Evolutionary conservation across 352 stramenopile species (phyloP), one percentile per base, ranked within the genome.

Genomic region (Phytophthora hibernalis): DNA sequence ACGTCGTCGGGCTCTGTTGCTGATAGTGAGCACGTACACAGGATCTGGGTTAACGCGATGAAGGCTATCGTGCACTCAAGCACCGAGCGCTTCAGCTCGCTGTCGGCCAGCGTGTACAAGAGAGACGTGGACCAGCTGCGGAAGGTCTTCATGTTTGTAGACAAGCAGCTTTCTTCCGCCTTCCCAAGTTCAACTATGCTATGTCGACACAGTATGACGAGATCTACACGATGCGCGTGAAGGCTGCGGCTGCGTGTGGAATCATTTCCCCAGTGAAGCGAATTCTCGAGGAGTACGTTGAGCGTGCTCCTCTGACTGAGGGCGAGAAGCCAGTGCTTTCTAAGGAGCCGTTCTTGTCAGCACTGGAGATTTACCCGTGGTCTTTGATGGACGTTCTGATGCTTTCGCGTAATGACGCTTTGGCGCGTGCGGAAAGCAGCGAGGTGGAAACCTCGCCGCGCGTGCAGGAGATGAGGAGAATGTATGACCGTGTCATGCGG

Each of bases 201-300:
- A 77, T 63, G 13, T 18, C 67, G 1, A 65, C 65, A n/a, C 69
- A 91, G 20, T 83, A 87, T 54, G 72, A 86, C 24, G 61, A 77
- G 3, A 74, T 91, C 6, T 92, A 83, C 50, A 72, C 72, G 38
- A 73, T 90, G 44, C 85, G 83, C n/a, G 54, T 72, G 15, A 92
- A 92, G 61, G 77, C 85, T 12, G 80, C 85, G 0, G 85, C 85
- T 8, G 73, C 77, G 9, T 82, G 76, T 11, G 85, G 87, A 3
- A 62, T 92, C 6, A 62, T 72, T 20, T 38, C 57, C 13, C 74
- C 70, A 16, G 48, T 87, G 12, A 72, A 92, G 42, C 56, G 60
- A 35, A 70, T 92, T 28, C 65, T 95, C 0, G 75, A 92, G 50
- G 76, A 90, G 54, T 93, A 91, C 68, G 76, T 84, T 40, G 58